Evolutionary conservation across 2,329 filamentous ascomycete species (phyloP).

Genomic region (Claviceps africana): DNA sequence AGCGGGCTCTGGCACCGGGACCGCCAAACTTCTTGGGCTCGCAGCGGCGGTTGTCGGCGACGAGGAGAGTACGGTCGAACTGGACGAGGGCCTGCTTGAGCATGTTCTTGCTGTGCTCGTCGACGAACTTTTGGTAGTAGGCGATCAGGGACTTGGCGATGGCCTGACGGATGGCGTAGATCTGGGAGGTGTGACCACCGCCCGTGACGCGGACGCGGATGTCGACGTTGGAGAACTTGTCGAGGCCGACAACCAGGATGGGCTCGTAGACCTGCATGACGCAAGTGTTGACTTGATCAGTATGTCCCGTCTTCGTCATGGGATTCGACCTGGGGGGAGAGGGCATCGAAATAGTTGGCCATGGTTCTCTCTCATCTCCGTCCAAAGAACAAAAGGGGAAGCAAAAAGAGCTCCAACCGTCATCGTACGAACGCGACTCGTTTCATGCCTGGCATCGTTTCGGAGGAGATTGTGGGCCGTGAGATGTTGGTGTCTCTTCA

Average conservation of each 20-base stretch:
- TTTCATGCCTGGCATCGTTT: neutral
- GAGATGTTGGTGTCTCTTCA: neutral
- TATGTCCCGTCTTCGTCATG: neutral
- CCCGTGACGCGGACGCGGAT: constrained; percentile 93
- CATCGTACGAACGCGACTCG: neutral
- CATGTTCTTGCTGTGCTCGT: constrained; percentile 99
- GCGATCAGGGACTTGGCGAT: constrained; percentile 68
- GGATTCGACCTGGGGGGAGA: neutral
- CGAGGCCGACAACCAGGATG: constrained; percentile 87
- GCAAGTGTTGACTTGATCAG: neutral
- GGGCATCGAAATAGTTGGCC: too few relatives aligned
- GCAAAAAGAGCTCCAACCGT: neutral
- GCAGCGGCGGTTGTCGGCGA: constrained; percentile 97
- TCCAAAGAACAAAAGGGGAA: neutral
- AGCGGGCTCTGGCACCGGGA: constrained; percentile 87
- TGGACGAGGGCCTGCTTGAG: constrained; percentile 93
- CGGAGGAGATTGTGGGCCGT: neutral
- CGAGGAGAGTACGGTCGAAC: constrained; percentile 94
- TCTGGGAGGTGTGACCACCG: constrained; percentile 94
- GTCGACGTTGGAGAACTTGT: constrained; percentile 94
- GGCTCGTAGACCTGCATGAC: constrained; percentile 79
- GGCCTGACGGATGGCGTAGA: constrained; percentile 97
- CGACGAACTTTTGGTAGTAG: constrained; percentile 99
- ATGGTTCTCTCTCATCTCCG: neutral
- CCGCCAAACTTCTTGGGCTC: constrained; percentile 98